Base-by-base conservation (phyloP, 768 basidiomycete genomes). In the Phlebiopsis flavidoalba region DNA sequence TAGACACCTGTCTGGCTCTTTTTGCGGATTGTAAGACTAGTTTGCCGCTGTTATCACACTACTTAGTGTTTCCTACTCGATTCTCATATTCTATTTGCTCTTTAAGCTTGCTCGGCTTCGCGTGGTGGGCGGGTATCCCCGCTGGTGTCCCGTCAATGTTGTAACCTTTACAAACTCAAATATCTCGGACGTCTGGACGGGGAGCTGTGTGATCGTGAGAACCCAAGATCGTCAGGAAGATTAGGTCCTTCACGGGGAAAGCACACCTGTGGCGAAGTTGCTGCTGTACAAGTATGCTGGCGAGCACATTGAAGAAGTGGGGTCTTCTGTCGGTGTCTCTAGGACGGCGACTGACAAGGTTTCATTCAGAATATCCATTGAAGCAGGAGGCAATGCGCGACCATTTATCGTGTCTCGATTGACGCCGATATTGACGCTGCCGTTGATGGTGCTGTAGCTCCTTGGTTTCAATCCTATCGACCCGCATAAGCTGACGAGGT, bases 141-240 rank as follows among this genome's bases (percentile, higher is more conserved):
- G 85, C 90, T 36, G 97, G 97, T 48, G 97, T 98, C n/a, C n/a
- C 40, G 86, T 99, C 72, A 98, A 99, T 74, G 81, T 97, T 53
- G 85, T 99, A 46, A 91, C 94, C 1, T n/a, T n/a, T n/a, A 95
- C 95, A 1, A 83, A 88, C 52, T 89, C 89, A 70, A 85, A 97
- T 68, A 86, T 95, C 35, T 70, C 72, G 59, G 91, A 88, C n/a
- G 90, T 98, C 33, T n/a, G 97, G 94, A 19, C 88, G 89, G 66
- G n/a, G 96, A 98, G 76, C 84, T 99, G 80, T 96, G 93, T 71
- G n/a, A n/a, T n/a, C n/a, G n/a, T n/a, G 89, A 95, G 72, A 97
- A 83, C 78, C 86, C 86, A 65, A n/a, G n/a, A 75, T 73, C 31
- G 86, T 99, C 62, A 89, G 84, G 74, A 98, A 98, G 75, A 81